These are phyloP conservation scores for Trypanosoma grayi DNA, from an alignment of 208 protist species.

Conservation along the genomic window DNA sequence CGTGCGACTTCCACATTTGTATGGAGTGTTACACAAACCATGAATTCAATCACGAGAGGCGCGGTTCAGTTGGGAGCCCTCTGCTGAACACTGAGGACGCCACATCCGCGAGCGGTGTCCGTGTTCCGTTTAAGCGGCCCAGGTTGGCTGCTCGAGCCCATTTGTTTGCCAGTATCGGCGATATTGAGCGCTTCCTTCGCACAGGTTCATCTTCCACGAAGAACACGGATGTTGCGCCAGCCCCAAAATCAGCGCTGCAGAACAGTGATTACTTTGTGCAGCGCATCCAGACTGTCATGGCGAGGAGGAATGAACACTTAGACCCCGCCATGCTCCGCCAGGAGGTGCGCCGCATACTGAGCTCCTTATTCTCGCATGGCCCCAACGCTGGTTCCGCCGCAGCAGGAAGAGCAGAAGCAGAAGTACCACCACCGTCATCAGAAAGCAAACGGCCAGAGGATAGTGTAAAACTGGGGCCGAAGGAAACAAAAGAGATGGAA, in stretches of 20 bases:
- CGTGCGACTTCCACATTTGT: slow-evolving; percentile 65
- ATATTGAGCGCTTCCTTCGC: slow-evolving; percentile 83
- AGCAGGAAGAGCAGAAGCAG: neutral
- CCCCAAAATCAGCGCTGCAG: slow-evolving; percentile 53
- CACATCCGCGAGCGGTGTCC: neutral
- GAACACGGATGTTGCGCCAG: slow-evolving; percentile 56
- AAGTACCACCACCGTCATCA: no score
- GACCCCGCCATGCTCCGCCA: neutral
- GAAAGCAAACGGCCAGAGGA: no score
- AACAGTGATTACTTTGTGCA: slow-evolving; percentile 52
- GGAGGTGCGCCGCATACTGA: slow-evolving; percentile 1
- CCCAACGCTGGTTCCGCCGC: neutral
- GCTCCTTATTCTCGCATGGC: slow-evolving; percentile 2
- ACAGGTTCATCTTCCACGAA: slow-evolving; percentile 74
- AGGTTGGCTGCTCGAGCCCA: slow-evolving; percentile 33
- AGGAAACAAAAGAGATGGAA: slow-evolving; percentile 30
- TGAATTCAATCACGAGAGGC: neutral
- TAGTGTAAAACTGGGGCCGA: slow-evolving; percentile 12
- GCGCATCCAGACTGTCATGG: slow-evolving; percentile 47
- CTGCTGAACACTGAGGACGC: neutral
- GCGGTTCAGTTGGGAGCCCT: neutral
- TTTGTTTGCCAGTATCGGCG: slow-evolving; percentile 66
- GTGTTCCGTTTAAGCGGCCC: neutral
- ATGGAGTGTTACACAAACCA: slow-evolving; percentile 33
- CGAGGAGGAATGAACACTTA: slow-evolving; percentile 25